Evolutionary conservation across 306 rosid species (phyloP).

Genomic region (Inga oerstediana): DNA sequence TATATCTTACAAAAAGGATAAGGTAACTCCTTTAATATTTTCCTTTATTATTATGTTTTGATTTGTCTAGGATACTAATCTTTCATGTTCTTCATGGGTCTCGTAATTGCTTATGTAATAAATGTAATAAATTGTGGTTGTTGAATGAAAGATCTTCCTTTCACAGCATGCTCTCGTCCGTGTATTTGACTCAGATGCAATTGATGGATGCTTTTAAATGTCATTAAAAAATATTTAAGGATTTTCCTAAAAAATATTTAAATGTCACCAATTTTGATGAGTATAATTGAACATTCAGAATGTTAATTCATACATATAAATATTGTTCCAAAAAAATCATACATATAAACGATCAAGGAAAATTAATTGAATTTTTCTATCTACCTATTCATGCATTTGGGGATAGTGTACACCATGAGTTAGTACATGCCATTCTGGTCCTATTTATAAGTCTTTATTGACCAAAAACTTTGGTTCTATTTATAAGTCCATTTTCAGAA

Average conservation of each 20-base stretch:
- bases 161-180: neutral
- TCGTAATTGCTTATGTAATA: neutral
- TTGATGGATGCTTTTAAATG: neutral
- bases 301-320: neutral
- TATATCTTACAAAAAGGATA: no score
- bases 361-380: neutral
- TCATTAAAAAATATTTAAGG: neutral
- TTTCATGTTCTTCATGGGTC: neutral
- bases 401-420: neutral
- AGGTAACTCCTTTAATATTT: neutral
- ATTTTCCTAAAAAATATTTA: neutral
- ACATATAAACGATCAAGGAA: neutral
- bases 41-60: neutral
- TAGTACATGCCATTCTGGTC: no score
- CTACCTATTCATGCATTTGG: neutral
- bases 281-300: neutral
- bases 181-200: neutral
- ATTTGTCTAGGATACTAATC: neutral
- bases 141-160: neutral
- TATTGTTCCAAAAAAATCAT: neutral
- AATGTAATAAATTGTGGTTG: neutral
- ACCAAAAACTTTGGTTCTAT: no score
- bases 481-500: no score
- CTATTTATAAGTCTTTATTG: no score
- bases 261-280: no score